phyloP scores from a whole-genome alignment of 2,329 filamentous ascomycete genomes.

The Phyllosticta citribraziliensis region DNA sequence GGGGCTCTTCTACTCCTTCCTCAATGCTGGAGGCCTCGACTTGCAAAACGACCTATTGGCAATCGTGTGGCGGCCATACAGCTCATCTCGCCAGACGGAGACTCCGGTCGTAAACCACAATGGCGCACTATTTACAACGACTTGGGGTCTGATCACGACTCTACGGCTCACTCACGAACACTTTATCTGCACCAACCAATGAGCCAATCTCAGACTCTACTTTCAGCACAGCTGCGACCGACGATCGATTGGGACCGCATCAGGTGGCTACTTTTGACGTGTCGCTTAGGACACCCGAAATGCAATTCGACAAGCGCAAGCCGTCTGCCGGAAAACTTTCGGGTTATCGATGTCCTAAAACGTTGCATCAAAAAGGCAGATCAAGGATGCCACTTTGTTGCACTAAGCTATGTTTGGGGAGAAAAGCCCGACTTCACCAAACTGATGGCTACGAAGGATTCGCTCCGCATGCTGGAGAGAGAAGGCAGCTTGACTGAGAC shows the following conservation, averaged over 20 bases:
- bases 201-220: too few species aligned
- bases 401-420: conserved; percentile 9
- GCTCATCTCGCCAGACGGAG: too few species aligned
- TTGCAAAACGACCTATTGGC: too few species aligned
- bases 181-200: too few species aligned
- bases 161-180: too few species aligned
- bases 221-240: too few species aligned
- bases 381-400: not conserved
- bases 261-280: not conserved
- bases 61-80: too few species aligned
- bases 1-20: too few species aligned
- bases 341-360: conserved; percentile 1
- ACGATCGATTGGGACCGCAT: not conserved
- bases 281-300: not conserved
- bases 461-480: not conserved
- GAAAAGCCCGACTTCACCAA: not conserved
- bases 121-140: too few species aligned
- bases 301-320: not conserved
- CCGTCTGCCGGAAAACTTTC: not conserved
- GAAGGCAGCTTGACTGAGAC: not conserved
- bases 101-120: too few species aligned
- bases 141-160: too few species aligned
- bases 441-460: not conserved
- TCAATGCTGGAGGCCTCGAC: too few species aligned
- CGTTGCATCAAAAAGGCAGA: not conserved